Percentiles rank a stretch among this genome's conserved stretches.
Evolutionary conservation across 495 filamentous ascomycete genomes (phyloP).

Genomic region (Aspergillus nanangensis): DNA sequence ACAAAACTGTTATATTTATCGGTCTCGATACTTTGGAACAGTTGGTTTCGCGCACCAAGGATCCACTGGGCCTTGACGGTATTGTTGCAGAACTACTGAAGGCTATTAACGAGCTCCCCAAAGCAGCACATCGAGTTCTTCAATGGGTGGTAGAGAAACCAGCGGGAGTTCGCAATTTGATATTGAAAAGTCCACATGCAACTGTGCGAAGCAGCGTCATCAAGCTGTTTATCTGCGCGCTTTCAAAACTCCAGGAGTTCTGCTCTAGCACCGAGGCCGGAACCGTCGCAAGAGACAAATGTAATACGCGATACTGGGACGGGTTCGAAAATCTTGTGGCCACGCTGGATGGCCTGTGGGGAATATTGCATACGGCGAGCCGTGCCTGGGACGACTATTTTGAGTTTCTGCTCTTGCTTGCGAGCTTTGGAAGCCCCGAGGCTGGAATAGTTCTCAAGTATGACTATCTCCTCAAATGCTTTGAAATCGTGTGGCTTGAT

Average conservation of each 20-base stretch:
- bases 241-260: conserved; percentile 44
- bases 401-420: conserved; percentile 58
- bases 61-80: conserved; percentile 55
- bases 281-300: conserved; percentile 24
- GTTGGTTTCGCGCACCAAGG: conserved; percentile 69
- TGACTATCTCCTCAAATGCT: conserved; percentile 50
- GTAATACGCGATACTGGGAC: conserved; percentile 26
- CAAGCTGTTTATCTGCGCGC: conserved; percentile 49
- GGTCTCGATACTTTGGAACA: conserved; percentile 74
- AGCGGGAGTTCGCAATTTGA: conserved; percentile 57
- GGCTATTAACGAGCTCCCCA: conserved; percentile 40
- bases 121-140: conserved; percentile 40
- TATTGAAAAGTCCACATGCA: conserved; percentile 59
- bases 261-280: conserved; percentile 26
- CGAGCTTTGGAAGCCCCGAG: conserved; percentile 51
- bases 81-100: conserved; percentile 50
- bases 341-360: conserved; percentile 48
- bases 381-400: conserved; percentile 83
- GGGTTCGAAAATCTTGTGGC: conserved; percentile 53
- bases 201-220: conserved; percentile 57
- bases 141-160: conserved; percentile 57
- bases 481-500: conserved; percentile 63
- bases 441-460: conserved; percentile 48
- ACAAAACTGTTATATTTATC: conserved; percentile 59
- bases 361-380: conserved; percentile 47